Evolutionary conservation across 768 basidiomycete genomes (phyloP).

Genomic region (Podaxis sp.): DNA sequence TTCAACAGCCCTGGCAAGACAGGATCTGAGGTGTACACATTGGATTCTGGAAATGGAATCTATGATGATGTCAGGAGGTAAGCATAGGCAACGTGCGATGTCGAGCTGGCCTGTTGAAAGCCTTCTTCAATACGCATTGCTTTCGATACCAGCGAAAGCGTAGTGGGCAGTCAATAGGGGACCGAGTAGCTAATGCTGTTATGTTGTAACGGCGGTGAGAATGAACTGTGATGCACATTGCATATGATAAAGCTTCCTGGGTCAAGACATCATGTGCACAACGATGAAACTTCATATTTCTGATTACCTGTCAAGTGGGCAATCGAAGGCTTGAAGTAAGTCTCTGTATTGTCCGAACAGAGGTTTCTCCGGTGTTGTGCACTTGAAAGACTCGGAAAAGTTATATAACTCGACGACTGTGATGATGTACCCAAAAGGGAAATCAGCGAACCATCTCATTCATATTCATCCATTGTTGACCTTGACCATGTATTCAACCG

Average conservation of each 20-base stretch:
- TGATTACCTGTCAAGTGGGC: not conserved
- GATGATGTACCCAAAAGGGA: not conserved
- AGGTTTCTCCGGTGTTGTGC: not conserved
- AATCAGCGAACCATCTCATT: not conserved
- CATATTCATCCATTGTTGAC: not conserved
- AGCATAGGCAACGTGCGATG: not conserved
- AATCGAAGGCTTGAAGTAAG: not conserved
- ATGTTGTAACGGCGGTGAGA: not conserved
- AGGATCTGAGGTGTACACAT: conserved; percentile 59
- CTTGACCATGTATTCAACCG: conserved; percentile 3
- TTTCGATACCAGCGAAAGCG: not conserved
- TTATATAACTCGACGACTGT: not conserved
- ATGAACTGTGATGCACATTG: not conserved
- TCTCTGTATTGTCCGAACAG: not conserved
- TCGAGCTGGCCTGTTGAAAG: conserved; percentile 48
- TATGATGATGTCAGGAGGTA: conserved; percentile 16
- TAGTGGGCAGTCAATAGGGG: not conserved
- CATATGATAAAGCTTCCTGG: conserved; percentile 1
- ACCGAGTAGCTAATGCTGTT: not conserved
- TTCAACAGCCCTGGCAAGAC: conserved; percentile 58
- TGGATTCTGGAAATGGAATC: conserved; percentile 50
- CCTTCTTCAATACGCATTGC: conserved; percentile 63
- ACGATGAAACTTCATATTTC: not conserved
- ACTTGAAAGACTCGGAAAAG: not conserved
- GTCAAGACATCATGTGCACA: not conserved